Evolutionary conservation across 2,329 filamentous ascomycete species (phyloP).

Genomic region (Ophiostoma novo-ulmi): DNA sequence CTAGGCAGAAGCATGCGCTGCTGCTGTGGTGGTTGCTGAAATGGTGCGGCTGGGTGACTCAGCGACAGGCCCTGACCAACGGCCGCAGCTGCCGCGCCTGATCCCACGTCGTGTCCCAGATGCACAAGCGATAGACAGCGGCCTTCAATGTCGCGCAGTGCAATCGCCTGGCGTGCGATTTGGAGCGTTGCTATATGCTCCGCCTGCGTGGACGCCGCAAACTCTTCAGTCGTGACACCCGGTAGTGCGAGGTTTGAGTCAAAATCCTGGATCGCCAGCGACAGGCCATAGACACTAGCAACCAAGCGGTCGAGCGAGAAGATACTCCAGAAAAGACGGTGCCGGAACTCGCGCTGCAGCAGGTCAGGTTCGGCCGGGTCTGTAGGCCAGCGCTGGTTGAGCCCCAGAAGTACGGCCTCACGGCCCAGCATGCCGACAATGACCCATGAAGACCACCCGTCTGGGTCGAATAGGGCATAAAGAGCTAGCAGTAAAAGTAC

Average conservation of each 20-base stretch:
- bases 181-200: constrained; percentile 40
- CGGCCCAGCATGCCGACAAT: constrained; percentile 40
- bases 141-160: constrained; percentile 42
- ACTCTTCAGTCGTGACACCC: constrained; percentile 32
- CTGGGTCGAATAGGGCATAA: constrained; percentile 42
- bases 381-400: constrained; percentile 34
- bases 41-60: constrained; percentile 12
- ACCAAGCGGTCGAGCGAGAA: constrained; percentile 44
- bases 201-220: constrained; percentile 35
- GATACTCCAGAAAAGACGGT: constrained; percentile 43
- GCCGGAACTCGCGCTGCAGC: constrained; percentile 31
- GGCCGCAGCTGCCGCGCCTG: background rate
- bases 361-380: constrained; percentile 29
- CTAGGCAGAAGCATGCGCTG: constrained; percentile 18
- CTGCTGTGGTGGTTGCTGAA: constrained; percentile 15
- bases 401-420: constrained; percentile 38
- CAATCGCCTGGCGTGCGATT: constrained; percentile 42
- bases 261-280: constrained; percentile 38
- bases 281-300: constrained; percentile 39
- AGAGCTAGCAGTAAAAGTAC: constrained; percentile 33
- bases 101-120: constrained; percentile 2
- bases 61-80: background rate
- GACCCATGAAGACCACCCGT: constrained; percentile 38
- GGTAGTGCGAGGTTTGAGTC: constrained; percentile 40
- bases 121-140: constrained; percentile 38